These are phyloP conservation scores for Cerioporus squamosus DNA, from an alignment of 1,284 basidiomycete species.

Conservation along the genomic window DNA sequence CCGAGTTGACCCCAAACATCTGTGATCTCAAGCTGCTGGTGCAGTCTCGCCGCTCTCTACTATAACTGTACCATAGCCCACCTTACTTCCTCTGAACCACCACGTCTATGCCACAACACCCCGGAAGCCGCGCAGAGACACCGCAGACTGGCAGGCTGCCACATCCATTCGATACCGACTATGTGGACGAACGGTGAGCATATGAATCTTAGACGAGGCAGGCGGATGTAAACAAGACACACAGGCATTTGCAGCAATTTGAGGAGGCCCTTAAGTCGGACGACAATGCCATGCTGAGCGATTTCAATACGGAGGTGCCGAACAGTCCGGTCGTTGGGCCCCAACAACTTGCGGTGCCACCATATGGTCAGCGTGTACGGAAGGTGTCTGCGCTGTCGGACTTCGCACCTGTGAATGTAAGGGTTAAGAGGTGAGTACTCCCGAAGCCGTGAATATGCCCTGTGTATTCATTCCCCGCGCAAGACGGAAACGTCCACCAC, in stretches of 20 bases:
- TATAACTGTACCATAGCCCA: constrained; percentile 1
- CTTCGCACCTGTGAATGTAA: constrained; percentile 90
- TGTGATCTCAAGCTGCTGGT: constrained; percentile 7
- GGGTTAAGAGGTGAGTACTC: constrained; percentile 63
- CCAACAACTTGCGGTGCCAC: constrained; percentile 32
- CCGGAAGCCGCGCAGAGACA: background rate
- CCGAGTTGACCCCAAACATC: background rate
- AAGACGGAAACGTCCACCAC: constrained; percentile 54
- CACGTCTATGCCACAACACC: constrained; percentile 7
- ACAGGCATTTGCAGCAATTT: constrained; percentile 76
- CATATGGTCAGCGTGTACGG: constrained; percentile 48
- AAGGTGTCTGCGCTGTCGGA: constrained; percentile 91
- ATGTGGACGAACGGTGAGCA: constrained; percentile 73
- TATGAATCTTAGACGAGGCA: too few species aligned
- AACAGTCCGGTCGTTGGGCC: constrained; percentile 39
- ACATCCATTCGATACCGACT: constrained; percentile 49
- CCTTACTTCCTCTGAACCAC: background rate
- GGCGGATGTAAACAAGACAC: background rate
- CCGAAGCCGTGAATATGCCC: background rate
- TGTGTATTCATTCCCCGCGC: constrained; percentile 14
- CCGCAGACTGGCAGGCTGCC: constrained; percentile 1
- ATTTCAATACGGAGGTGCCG: constrained; percentile 40
- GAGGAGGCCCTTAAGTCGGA: constrained; percentile 66
- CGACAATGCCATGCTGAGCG: constrained; percentile 47
- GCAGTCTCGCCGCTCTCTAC: constrained; percentile 9